phyloP scores from a whole-genome alignment of 495 filamentous ascomycete genomes.

The Lasiosphaeris hirsuta region DNA sequence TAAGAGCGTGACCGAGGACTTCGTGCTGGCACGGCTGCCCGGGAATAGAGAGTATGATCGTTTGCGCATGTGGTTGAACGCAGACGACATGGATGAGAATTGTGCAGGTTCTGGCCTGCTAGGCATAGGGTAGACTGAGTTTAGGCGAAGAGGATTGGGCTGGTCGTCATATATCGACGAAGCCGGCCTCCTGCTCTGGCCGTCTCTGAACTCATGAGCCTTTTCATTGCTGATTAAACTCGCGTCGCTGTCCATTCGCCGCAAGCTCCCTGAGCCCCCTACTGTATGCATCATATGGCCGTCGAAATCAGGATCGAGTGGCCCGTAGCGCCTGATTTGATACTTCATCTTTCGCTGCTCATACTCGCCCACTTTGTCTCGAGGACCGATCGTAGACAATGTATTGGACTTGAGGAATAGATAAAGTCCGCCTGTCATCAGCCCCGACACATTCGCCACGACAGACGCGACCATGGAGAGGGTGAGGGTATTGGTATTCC shows the following conservation, averaged over 20 bases:
- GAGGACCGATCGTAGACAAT: slow-evolving; percentile 37
- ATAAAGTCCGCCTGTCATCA: slow-evolving; percentile 47
- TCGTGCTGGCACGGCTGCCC: slow-evolving; percentile 25
- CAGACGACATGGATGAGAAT: slow-evolving; percentile 19
- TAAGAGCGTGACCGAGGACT: slow-evolving; percentile 33
- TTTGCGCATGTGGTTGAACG: slow-evolving; percentile 31
- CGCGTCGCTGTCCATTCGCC: slow-evolving; percentile 34
- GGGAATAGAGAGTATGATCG: slow-evolving; percentile 43
- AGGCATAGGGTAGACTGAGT: slow-evolving; percentile 32
- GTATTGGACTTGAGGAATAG: slow-evolving; percentile 47
- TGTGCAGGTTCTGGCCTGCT: slow-evolving; percentile 30
- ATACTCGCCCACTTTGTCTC: slow-evolving; percentile 40
- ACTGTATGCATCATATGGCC: slow-evolving; percentile 33
- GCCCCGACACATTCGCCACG: slow-evolving; percentile 46
- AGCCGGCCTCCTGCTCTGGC: slow-evolving; percentile 9
- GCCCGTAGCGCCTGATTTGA: slow-evolving; percentile 23
- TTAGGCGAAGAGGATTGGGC: slow-evolving; percentile 33
- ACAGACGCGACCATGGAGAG: slow-evolving; percentile 47
- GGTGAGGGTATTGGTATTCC: slow-evolving; percentile 27
- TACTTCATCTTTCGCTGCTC: slow-evolving; percentile 36
- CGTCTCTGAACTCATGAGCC: slow-evolving; percentile 21
- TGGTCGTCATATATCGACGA: slow-evolving; percentile 18
- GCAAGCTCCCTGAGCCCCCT: slow-evolving; percentile 21
- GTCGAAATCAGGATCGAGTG: slow-evolving; percentile 27
- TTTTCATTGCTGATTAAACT: slow-evolving; percentile 29